phyloP scores from a whole-genome alignment of 805 yeast species.

The Ascoidea asiatica region DNA sequence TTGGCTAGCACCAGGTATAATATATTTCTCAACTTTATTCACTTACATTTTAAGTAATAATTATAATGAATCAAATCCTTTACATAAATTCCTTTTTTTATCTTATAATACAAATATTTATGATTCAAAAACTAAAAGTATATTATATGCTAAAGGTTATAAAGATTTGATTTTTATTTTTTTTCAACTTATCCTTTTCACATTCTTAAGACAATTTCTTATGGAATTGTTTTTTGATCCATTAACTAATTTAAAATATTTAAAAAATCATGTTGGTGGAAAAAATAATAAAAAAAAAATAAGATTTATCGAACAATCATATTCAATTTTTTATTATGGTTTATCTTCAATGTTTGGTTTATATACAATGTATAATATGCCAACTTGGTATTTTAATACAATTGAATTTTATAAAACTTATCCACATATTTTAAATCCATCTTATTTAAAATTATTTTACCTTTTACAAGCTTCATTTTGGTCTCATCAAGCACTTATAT shows the following conservation, averaged over 20 bases:
- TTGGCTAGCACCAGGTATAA: conserved; percentile 57
- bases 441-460: conserved; percentile 66
- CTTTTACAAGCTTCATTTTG: conserved; percentile 92
- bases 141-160: conserved; percentile 69
- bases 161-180: conserved; percentile 74
- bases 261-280: no score
- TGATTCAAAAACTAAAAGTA: conserved; percentile 24
- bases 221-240: conserved; percentile 79
- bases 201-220: conserved; percentile 78
- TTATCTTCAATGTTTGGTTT: conserved; percentile 76
- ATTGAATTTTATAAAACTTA: conserved; percentile 63
- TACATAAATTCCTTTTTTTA: conserved; percentile 49
- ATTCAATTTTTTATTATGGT: conserved; percentile 71
- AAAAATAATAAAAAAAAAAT: conserved; percentile 39
- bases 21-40: conserved; percentile 26
- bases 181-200: conserved; percentile 75
- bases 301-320: conserved; percentile 90
- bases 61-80: conserved; percentile 41
- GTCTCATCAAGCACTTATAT: conserved; percentile 87
- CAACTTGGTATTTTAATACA: conserved; percentile 86
- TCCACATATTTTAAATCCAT: conserved; percentile 71
- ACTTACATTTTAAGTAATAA: conserved; percentile 47
- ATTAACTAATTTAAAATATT: conserved; percentile 53
- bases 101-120: conserved; percentile 53
- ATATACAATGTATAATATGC: conserved; percentile 72